Conservation (phyloP, 108 stramenopile genomes). For the Skeletonema marinoi region DNA sequence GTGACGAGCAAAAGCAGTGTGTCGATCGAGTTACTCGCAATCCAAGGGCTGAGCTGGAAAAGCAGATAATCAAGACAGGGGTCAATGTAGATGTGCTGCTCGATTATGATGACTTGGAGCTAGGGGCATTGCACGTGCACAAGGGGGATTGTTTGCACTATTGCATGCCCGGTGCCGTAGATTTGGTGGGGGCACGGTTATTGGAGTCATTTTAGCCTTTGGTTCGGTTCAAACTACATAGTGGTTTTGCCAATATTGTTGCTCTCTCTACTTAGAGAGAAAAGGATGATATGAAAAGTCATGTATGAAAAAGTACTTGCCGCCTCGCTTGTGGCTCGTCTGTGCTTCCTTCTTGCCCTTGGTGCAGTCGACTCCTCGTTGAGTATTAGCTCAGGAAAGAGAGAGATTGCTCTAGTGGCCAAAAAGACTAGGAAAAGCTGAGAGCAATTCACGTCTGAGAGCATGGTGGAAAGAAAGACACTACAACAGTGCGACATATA, state of each 20-base stretch:
- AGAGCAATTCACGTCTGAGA: no score
- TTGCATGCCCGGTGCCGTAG: constrained; percentile 25
- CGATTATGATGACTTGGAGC: constrained; percentile 30
- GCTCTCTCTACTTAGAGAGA: neutral
- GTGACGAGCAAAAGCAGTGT: neutral
- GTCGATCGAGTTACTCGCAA: constrained; percentile 2
- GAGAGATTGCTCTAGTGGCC: no score
- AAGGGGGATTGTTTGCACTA: constrained; percentile 32
- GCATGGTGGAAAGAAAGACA: no score
- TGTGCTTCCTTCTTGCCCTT: no score
- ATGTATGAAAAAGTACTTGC: neutral
- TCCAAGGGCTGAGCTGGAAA: constrained; percentile 29
- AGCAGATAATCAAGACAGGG: constrained; percentile 9
- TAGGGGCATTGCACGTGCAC: constrained; percentile 18
- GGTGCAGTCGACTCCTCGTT: no score
- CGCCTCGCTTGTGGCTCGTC: no score
- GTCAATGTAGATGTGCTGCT: constrained; percentile 32
- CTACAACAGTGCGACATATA: no score
- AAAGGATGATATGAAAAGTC: neutral
- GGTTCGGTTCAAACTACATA: no score
- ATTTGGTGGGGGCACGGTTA: neutral
- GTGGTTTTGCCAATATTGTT: neutral
- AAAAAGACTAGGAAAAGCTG: no score
- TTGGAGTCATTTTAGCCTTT: neutral
- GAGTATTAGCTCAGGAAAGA: no score